Evolutionary conservation across 805 yeast species (phyloP), one percentile per base, ranked within the genome.

Genomic region (Metschnikowia aberdeeniae): DNA sequence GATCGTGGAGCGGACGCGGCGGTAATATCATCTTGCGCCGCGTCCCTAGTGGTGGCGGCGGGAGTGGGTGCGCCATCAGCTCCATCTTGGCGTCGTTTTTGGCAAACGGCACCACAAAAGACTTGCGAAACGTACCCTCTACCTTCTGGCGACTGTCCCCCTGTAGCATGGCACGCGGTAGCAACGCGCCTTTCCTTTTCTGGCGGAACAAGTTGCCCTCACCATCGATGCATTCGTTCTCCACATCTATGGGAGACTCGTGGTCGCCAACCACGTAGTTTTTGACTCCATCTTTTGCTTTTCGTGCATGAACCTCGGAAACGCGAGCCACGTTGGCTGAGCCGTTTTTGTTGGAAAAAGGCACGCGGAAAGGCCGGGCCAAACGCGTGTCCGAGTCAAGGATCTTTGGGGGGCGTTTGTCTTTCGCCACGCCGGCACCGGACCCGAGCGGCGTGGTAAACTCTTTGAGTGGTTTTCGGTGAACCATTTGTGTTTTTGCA

Each of bases 1-100:
- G 99, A 66, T 93, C 99, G 61, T 92, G 95, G n/a, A 93, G 72
- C 1, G 99, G 95, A 46, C 89, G 70, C 4, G 98, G 96, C n/a
- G 87, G 86, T 43, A 87, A 66, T 1, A 78, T 71, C 1, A 81
- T 76, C 50, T 80, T 78, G 32, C 84, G 77, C 50, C 84, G 78
- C 46, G 89, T 89, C 0, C 99, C 99, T 48, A 92, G 70, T 0
- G 95, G 86, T 0, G 95, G 87, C 0, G 96, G 90, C 1, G 89
- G 76, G 40, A 72, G 64, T 40, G 53, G 57, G 47, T 36, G 50
- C 22, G 56, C 52, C 40, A 61, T 59, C 36, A 62, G 67, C 36
- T 67, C 64, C 30, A 63, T 65, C 42, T 65, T 64, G 22, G 59
- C 60, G 32, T 56, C 61, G 19, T 49, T 53, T 31, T 70, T 70